Evolutionary conservation across 495 filamentous ascomycete species (phyloP), one percentile per base, ranked within the genome.

Genomic region (Penicillium coffeae): DNA sequence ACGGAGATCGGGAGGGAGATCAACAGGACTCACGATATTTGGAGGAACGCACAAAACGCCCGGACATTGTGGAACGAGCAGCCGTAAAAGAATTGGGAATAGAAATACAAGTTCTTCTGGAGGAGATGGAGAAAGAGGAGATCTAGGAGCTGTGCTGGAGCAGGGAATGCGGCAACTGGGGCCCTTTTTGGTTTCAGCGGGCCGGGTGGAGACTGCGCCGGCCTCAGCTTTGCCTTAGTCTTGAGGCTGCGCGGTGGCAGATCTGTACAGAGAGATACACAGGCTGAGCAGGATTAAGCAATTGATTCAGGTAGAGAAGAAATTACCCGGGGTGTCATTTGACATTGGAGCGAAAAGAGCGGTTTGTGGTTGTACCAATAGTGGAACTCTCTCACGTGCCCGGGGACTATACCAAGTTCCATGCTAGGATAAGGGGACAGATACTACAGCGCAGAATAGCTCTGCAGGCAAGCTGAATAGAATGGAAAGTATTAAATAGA

Each of bases 11-110:
- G 44, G 50, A 42, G 38, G 54, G 41, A 35, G 50, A 40, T 51
- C 36, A 38, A 48, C 2, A 18, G 38, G 40, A 78, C 92, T 78
- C 76, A 96, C 94, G 90, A 76, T 96, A 98, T 72, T 98, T 98
- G 60, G 92, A 96, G 68, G 90, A 85, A 74, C 93, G 86, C 70
- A 97, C 94, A 73, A 98, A 98, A 69, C 93, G 89, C 66, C 90
- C 90, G 66, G 92, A 84, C 93, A 98, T 98, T 46, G 21, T 63
- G 19, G 34, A 40, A 48, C 50, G 48, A 52, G 40, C 25, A 52
- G 43, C 42, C 42, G 42, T 34, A 7, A 9, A 35, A 18, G 21
- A 36, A 36, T 45, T 34, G 36, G 34, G 27, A 35, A 59, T 14
- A 42, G 30, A 44, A 45, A 35, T 30, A 49, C 34, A 47, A 40